Evolutionary conservation across 1,139 yeast genomes (phyloP), one percentile per base, ranked within the genome.

Genomic region (Ogataea hybrid): DNA sequence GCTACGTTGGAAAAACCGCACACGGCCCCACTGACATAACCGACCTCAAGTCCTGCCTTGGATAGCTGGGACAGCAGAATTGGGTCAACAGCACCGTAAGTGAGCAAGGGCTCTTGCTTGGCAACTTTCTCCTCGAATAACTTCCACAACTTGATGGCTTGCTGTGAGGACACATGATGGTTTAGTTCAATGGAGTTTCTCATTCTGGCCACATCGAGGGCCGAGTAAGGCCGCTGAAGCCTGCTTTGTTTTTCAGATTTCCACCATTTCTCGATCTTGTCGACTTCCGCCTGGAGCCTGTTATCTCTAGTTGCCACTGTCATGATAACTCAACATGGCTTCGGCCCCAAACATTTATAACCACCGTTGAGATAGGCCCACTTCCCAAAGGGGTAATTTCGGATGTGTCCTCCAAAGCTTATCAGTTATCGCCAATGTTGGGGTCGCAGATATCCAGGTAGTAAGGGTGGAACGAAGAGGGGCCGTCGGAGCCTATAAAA

Each of bases 11-110:
- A 74, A 38, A 76, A 64, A 12, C 77, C 66, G 14, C 70, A 75
- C 1, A 81, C 81, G 75, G 83, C 78, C 2, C 85, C 85, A 20
- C 81, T 75, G 9, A 79, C 73, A 53, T 79, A 79, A 3, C 75
- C 71, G 15, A 75, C 75, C 47, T 75, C 75, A 49, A 75, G 72
- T 42, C 71, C 70, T 36, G 64, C 58, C 31, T 58, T 60, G 11
- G 78, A 77, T 43, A 73, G 63, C 56, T 79, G 84, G 5, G 81
- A 61, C 68, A 79, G 75, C 47, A 79, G 81, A 10, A 77, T 75
- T 2, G 85, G 84, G 49, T 79, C 85, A 30, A 77, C 73, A 5
- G 79, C 75, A 6, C 85, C 85, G 43, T 78, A 61, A 0, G 84
- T 79, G 54, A 75, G 77, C 21, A 77, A 70, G 0, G 84, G 83